phyloP scores from a whole-genome alignment of 345 rosid genomes.

The Eucalyptus rudis region DNA sequence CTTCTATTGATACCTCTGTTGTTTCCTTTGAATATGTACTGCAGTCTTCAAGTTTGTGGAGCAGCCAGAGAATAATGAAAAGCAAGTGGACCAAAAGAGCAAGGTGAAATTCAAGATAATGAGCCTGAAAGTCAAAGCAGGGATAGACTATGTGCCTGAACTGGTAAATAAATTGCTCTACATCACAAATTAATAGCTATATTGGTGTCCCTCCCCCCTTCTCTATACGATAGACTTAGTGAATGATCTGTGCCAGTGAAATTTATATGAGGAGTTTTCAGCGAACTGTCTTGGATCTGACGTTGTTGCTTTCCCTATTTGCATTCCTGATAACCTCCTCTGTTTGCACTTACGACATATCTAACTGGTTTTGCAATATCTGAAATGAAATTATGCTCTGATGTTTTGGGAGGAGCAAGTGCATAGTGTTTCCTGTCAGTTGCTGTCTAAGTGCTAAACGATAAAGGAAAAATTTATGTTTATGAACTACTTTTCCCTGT shows the following conservation, averaged over 20 bases:
- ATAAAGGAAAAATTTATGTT: background rate
- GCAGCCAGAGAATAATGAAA: constrained; percentile 81
- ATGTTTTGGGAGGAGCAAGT: background rate
- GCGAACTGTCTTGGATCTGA: background rate
- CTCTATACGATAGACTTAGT: background rate
- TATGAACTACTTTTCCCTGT: background rate
- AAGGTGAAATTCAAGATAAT: constrained; percentile 91
- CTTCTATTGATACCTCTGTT: background rate
- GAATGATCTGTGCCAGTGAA: background rate
- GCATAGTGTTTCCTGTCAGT: background rate
- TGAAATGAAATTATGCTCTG: background rate
- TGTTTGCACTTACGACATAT: background rate
- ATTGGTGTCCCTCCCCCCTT: background rate
- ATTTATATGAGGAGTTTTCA: background rate
- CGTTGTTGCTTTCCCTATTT: background rate
- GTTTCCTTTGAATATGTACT: background rate
- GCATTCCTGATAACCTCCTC: background rate
- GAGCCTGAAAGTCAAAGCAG: constrained; percentile 83
- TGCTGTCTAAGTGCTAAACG: background rate
- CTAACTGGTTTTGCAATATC: background rate
- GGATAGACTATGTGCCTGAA: constrained; percentile 86
- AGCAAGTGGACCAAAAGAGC: constrained; percentile 62
- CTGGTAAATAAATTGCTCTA: constrained; percentile 37
- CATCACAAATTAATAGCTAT: background rate
- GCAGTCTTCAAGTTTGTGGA: constrained; percentile 96